These are phyloP conservation scores for Colletotrichum shisoi DNA, from an alignment of 2,329 filamentous ascomycete species.

Conservation along the genomic window DNA sequence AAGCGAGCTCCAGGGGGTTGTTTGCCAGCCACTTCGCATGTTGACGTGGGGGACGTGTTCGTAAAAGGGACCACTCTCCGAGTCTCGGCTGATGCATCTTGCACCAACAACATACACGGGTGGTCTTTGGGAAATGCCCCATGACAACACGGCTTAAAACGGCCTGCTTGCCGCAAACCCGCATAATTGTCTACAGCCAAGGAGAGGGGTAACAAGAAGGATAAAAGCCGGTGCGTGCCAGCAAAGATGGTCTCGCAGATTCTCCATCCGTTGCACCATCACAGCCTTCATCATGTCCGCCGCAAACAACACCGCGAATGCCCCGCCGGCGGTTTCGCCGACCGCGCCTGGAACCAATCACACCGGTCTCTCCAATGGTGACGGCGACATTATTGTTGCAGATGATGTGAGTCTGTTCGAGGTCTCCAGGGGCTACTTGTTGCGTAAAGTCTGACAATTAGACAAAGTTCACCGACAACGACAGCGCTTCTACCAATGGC, in stretches of 20 bases:
- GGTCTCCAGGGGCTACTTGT: neutral
- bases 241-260: too few species aligned
- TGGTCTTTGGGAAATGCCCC: neutral
- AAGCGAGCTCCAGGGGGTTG: too few species aligned
- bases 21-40: neutral
- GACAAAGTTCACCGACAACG: neutral
- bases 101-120: neutral
- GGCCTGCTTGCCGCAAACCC: neutral
- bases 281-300: neutral
- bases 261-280: neutral
- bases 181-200: neutral
- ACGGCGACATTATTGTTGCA: neutral
- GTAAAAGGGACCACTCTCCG: neutral
- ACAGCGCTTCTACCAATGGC: neutral
- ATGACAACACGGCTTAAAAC: neutral
- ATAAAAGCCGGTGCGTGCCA: neutral
- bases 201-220: constrained; percentile 6
- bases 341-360: neutral
- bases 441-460: neutral
- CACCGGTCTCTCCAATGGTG: neutral
- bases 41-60: neutral
- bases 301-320: neutral
- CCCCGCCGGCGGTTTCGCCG: neutral
- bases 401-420: neutral
- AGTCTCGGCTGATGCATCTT: neutral